A percentile compares a stretch with the other conserved stretches of the same genome.
These are phyloP conservation scores for Globisporangium okanoganense DNA, from an alignment of 352 stramenopile genomes.

Conservation along the genomic window DNA sequence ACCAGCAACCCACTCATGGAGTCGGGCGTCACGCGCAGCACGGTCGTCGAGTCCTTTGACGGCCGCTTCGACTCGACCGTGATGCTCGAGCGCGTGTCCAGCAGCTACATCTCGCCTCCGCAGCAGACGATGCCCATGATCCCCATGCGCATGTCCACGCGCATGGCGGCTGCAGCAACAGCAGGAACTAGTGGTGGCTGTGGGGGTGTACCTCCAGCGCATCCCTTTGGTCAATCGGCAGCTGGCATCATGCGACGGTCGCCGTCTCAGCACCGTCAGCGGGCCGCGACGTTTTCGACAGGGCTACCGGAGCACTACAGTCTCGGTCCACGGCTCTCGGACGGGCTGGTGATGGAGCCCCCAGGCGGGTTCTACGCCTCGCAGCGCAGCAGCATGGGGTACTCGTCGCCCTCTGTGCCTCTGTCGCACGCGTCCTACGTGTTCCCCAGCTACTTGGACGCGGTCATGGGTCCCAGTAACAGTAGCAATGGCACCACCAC, in stretches of 20 bases:
- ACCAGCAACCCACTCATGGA: constrained; percentile 25
- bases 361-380: constrained; percentile 17
- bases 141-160: constrained; percentile 11
- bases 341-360: constrained; percentile 43
- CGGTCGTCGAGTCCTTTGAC: constrained; percentile 53
- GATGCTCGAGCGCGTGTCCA: constrained; percentile 20
- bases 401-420: constrained; percentile 7
- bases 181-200: neutral
- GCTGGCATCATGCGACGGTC: constrained; percentile 4
- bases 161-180: constrained; percentile 9
- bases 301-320: constrained; percentile 22
- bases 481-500: neutral
- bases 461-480: neutral
- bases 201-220: neutral
- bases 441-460: constrained; percentile 6
- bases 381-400: constrained; percentile 2
- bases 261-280: constrained; percentile 16
- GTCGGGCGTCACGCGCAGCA: constrained; percentile 43
- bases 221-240: neutral
- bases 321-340: constrained; percentile 30
- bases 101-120: constrained; percentile 14
- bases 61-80: constrained; percentile 17
- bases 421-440: constrained; percentile 21
- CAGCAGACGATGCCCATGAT: constrained; percentile 11
- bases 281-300: constrained; percentile 12